phyloP scores from a whole-genome alignment of 257 asterid genomes.

The Cynanchum wilfordii region DNA sequence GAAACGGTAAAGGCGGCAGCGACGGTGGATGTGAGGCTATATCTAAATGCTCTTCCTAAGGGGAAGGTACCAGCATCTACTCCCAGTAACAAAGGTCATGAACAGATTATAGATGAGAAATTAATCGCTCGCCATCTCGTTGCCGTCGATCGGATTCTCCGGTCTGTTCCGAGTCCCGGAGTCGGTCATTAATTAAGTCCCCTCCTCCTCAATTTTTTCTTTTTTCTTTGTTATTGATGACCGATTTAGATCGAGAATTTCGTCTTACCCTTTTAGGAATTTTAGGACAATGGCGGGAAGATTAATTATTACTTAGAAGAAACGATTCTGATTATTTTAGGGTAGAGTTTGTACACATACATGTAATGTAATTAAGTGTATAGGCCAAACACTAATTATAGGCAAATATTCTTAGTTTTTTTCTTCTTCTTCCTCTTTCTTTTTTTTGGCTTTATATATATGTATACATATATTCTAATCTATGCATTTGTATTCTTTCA shows the following conservation, averaged over 20 bases:
- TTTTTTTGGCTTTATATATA: too few relatives aligned
- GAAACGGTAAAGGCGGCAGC: not conserved
- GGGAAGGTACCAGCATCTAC: conserved; percentile 48
- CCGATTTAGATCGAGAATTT: too few relatives aligned
- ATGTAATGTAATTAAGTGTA: conserved; percentile 4
- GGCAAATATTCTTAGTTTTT: not conserved
- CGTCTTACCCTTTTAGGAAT: not conserved
- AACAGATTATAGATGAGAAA: conserved; percentile 30
- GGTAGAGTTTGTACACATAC: conserved; percentile 15
- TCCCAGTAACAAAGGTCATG: conserved; percentile 51
- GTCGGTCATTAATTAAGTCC: conserved; percentile 38
- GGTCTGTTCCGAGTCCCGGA: conserved; percentile 80
- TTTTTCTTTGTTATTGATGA: not conserved
- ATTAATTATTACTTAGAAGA: not conserved
- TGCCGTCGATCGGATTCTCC: conserved; percentile 46
- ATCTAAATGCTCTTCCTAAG: conserved; percentile 44
- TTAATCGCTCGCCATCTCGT: conserved; percentile 52
- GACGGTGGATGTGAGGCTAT: conserved; percentile 19
- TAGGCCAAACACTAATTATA: conserved; percentile 10
- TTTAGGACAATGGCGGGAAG: not conserved
- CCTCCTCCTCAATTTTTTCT: not conserved
- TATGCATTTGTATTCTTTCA: conserved; percentile 18
- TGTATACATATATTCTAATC: too few relatives aligned
- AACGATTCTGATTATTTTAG: not conserved
- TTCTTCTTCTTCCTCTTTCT: not conserved